These are phyloP conservation scores for Cladophialophora bantiana DNA, from an alignment of 2,329 filamentous ascomycete species.

Conservation along the genomic window DNA sequence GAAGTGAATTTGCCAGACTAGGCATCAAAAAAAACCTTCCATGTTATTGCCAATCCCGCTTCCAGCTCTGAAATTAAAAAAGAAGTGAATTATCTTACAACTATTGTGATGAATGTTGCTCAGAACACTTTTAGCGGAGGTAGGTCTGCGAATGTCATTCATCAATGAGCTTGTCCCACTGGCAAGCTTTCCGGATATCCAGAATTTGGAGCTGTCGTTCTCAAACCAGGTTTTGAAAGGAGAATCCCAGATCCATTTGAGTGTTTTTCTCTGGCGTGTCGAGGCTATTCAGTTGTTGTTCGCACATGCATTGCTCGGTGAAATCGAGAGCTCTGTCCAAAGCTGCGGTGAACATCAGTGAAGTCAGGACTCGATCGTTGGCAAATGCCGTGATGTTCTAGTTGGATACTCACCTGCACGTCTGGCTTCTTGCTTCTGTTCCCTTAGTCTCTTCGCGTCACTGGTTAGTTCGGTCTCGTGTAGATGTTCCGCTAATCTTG, in stretches of 20 bases:
- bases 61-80: conserved; percentile 26
- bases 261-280: conserved; percentile 18
- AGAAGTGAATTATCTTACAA: conserved; percentile 17
- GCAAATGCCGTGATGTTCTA: neutral
- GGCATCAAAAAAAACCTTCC: conserved; percentile 13
- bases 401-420: conserved; percentile 1
- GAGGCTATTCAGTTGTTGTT: conserved; percentile 19
- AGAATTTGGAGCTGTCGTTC: conserved; percentile 10
- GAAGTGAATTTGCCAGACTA: neutral
- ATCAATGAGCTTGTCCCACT: neutral
- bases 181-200: neutral
- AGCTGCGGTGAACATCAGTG: neutral
- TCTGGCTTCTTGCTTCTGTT: neutral
- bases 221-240: conserved; percentile 17
- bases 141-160: neutral
- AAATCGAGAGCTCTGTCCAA: conserved; percentile 7
- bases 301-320: conserved; percentile 3
- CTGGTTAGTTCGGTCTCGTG: neutral
- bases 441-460: neutral
- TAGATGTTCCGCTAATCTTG: conserved; percentile 1
- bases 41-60: conserved; percentile 19
- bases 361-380: neutral
- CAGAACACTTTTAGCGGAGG: neutral
- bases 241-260: conserved; percentile 22
- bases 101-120: neutral